Base-by-base conservation (phyloP, 805 yeast species). In the Hanseniaspora mollemarum region DNA sequence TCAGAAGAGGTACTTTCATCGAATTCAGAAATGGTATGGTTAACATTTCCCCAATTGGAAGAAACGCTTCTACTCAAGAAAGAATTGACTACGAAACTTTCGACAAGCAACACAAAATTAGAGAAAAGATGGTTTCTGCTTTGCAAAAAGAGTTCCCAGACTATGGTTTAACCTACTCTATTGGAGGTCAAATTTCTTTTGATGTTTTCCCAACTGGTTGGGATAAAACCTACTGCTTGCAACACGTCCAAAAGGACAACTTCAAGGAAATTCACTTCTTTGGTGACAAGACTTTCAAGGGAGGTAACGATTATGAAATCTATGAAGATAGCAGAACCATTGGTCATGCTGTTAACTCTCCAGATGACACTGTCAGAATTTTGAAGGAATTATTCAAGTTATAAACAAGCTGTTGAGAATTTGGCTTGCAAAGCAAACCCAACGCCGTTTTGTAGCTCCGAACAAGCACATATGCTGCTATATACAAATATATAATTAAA, bases 201-300 rank as follows among this genome's bases (percentile, higher is more conserved):
- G 99, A 92, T 64, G 97, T 92, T 57, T 92, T 92, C 90, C 99
- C 99, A 74, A 86, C 96, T 57, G 98, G 99, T 65, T 92, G 99
- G 99, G 99, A 92, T 72, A 92, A 92, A 79, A 92, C 99, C 55
- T 92, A 90, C 75, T 86, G 95, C 70, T 78, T 92, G 66, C 87
- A 83, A 70, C 98, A 90, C 71, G 88, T 92, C 60, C 86, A 71
- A 62, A 69, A 74, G 54, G 96, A 90, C 70, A 80, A 83, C 58
- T 92, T 88, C 73, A 75, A 80, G 63, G 76, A 78, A 60, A 87
- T 92, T 62, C 97, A 92, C 74, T 92, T 92, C 80, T 92, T 92
- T 66, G 98, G 99, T 72, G 99, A 92, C 77, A 92, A 92, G 77
- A 77, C 95, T 58, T 83, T 83, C 75, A 69, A 80, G 72, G 99